Evolutionary conservation across 495 filamentous ascomycete species (phyloP), one percentile per base, ranked within the genome.

Genomic region (Penicillium desertorum): DNA sequence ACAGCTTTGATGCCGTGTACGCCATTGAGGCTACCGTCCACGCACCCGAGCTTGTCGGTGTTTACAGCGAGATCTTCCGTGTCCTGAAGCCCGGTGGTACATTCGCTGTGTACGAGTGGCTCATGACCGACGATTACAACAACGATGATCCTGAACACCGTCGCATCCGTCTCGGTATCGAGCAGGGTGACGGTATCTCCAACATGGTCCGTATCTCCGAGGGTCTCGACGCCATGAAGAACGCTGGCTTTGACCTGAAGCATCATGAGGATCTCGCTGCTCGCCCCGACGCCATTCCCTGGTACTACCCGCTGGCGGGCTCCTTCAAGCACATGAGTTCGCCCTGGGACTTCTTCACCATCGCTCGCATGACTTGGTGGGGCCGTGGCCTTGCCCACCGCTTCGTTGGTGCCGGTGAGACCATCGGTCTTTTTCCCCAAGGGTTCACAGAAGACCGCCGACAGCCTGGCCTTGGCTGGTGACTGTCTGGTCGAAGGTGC

Each of bases 21-120:
- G 94, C 95, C 58, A 98, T 98, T 66, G 94, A 98, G 75, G 94
- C 94, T 7, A 98, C 94, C 27, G 89, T 94, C 39, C 95, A 98
- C 74, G 94, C 94, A 4, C 94, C 95, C 48, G 89, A 86, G 62
- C 84, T 98, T n/a, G 91, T 88, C 58, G 95, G 91, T 57, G 91
- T 98, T 50, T 98, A 98, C 76, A 83, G 81, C 71, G 86, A 98
- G 72, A 98, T 98, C 69, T 89, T 87, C 83, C 89, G 91, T 30
- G 94, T 98, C 42, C 79, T 98, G 48, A 98, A 98, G 83, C 94
- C 94, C 45, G 94, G 95, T 50, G 94, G 94, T 67, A 81, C 89
- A 53, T 98, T 98, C 65, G 94, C 94, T 67, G 94, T 98, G 37
- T 98, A 98, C 80, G 94, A 98, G 74, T 98, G 95, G 95, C 81